Conservation (phyloP, 2,329 filamentous ascomycete species). For the Sordariomycetes sp. region DNA sequence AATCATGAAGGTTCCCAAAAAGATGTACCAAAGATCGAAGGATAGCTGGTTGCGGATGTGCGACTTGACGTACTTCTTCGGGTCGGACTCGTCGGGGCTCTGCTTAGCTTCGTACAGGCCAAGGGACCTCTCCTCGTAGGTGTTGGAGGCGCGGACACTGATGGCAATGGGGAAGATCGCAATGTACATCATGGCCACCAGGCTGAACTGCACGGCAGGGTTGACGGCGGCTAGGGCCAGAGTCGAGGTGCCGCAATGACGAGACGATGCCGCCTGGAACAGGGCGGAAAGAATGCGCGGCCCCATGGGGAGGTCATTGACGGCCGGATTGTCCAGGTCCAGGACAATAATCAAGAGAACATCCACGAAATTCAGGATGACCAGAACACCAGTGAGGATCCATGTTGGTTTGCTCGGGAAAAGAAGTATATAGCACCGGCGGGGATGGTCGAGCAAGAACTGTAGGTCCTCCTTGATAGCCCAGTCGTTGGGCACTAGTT, state of each 20-base stretch:
- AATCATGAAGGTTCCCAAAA: conserved; percentile 86
- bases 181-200: conserved; percentile 99
- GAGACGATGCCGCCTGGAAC: conserved; percentile 81
- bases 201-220: conserved; percentile 85
- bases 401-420: conserved; percentile 87
- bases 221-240: conserved; percentile 70
- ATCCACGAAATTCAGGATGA: conserved; percentile 71
- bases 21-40: conserved; percentile 97
- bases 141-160: conserved; percentile 85
- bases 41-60: conserved; percentile 89
- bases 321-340: conserved; percentile 66
- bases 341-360: conserved; percentile 86
- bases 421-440: conserved; percentile 88
- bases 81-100: conserved; percentile 42
- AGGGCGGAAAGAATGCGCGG: conserved; percentile 74
- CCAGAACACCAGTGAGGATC: conserved; percentile 85
- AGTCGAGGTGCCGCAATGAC: conserved; percentile 82
- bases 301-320: conserved; percentile 58
- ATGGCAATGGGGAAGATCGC: conserved; percentile 96
- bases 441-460: conserved; percentile 87
- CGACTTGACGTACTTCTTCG: conserved; percentile 70
- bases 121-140: conserved; percentile 85
- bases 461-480: conserved; percentile 80
- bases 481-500: conserved; percentile 49
- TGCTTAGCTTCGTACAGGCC: conserved; percentile 54